Percentiles rank a stretch among this genome's conserved stretches.
These are phyloP conservation scores for Termitomyces titanicus DNA, from an alignment of 768 basidiomycete species.

Conservation along the genomic window DNA sequence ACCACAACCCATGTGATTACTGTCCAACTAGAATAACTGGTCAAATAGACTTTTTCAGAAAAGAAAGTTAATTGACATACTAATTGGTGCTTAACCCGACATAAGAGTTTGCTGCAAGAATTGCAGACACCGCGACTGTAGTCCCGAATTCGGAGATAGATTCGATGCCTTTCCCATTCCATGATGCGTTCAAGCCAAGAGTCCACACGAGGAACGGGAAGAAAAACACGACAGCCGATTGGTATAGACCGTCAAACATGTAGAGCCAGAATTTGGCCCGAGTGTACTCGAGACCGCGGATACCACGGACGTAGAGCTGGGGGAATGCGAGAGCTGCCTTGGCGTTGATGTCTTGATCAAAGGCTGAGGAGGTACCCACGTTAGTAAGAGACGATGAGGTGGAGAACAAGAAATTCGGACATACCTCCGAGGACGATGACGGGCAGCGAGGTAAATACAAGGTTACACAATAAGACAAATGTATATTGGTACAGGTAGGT, in stretches of 20 bases:
- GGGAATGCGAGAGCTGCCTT: conserved; percentile 89
- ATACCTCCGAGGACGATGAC: conserved; percentile 87
- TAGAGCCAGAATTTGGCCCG: conserved; percentile 90
- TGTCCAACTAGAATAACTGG: conserved; percentile 58
- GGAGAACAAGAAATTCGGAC: conserved; percentile 14
- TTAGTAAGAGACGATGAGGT: conserved; percentile 7
- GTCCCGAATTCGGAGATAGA: conserved; percentile 88
- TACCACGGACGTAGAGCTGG: conserved; percentile 93
- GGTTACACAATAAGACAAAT: conserved; percentile 87
- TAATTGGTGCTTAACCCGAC: conserved; percentile 89
- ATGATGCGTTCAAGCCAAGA: conserved; percentile 59
- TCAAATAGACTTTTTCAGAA: conserved; percentile 14
- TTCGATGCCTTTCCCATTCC: conserved; percentile 78
- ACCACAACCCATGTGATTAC: conserved; percentile 81
- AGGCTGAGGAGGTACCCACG: conserved; percentile 44
- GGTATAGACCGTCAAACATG: conserved; percentile 93
- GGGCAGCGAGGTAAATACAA: conserved; percentile 91
- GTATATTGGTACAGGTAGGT: conserved; percentile 96
- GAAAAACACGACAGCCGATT: conserved; percentile 84
- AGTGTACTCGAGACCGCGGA: conserved; percentile 91
- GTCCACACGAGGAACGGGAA: conserved; percentile 78
- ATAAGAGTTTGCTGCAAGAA: conserved; percentile 84
- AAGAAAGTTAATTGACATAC: conserved; percentile 39
- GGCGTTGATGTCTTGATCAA: conserved; percentile 94
- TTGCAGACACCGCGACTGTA: conserved; percentile 83